These are phyloP conservation scores for Tylopilus sp. DNA, from an alignment of 768 basidiomycete genomes.

Conservation along the genomic window DNA sequence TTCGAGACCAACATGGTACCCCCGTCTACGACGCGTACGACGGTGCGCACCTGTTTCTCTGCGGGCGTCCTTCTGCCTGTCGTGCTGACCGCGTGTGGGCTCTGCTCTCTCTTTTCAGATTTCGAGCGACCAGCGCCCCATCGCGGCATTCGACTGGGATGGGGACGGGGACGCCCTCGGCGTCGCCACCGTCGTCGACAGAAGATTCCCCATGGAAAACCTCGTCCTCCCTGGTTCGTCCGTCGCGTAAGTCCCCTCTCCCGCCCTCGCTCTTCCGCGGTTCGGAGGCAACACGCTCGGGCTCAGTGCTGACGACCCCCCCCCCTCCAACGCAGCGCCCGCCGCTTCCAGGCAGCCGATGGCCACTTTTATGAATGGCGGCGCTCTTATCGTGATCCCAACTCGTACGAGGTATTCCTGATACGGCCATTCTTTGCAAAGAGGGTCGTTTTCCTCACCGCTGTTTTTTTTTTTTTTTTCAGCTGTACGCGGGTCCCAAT, in stretches of 20 bases:
- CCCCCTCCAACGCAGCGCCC: conserved; percentile 45
- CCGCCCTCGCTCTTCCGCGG: no score
- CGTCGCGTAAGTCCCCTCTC: conserved; percentile 38
- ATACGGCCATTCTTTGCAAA: not conserved
- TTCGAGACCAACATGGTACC: conserved; percentile 52
- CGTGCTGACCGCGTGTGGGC: not conserved
- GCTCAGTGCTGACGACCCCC: conserved; percentile 7
- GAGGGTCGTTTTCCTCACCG: not conserved
- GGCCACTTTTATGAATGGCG: conserved; percentile 67
- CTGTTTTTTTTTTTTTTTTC: no score
- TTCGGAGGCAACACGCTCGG: conserved; percentile 3
- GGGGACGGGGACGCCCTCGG: conserved; percentile 33
- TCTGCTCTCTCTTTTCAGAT: conserved; percentile 16
- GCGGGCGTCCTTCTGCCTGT: not conserved
- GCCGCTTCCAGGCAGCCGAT: conserved; percentile 55
- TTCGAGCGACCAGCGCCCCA: conserved; percentile 46
- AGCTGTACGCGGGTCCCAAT: conserved; percentile 50
- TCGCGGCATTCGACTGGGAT: conserved; percentile 51
- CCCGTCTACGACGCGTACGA: conserved; percentile 25
- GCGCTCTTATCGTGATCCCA: conserved; percentile 41
- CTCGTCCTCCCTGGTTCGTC: conserved; percentile 53
- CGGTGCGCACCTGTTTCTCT: conserved; percentile 16
- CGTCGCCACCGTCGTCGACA: conserved; percentile 48
- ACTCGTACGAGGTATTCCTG: conserved; percentile 59
- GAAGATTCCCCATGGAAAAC: conserved; percentile 58